Base-by-base conservation (phyloP, 495 filamentous ascomycete genomes). In the Neurospora pannonica region DNA sequence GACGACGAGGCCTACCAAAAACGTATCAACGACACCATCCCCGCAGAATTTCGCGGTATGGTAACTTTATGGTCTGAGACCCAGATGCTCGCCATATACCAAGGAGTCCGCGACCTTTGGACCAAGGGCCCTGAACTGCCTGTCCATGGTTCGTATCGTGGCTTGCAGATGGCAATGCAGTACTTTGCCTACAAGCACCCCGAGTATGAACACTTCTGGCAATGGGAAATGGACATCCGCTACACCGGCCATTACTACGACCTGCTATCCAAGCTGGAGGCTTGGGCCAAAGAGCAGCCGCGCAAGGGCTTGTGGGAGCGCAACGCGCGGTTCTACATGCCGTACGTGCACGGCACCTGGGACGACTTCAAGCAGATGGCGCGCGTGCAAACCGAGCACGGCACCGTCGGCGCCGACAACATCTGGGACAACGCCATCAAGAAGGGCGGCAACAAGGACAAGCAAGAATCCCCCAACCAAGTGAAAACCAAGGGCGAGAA, bases 181-280 rank as follows among this genome's bases (percentile, higher is more conserved):
- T 91, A 92, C 81, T 99, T 97, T 78, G 92, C 95, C 19, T 89
- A 93, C 76, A 88, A 90, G 48, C 96, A 99, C 80, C 92, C 93
- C 0, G 95, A 98, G 79, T 99, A 96, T 79, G 97, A 98, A 73
- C 93, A 91, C 82, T 92, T 95, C 83, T 99, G 96, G 96, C 94
- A 99, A 78, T 98, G 95, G 94, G 96, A 99, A 83, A 97, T 98
- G 92, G 96, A 99, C 79, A 90, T 94, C 42, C 91, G 96, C 4
- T 97, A 97, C 81, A 97, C 92, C 0, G 97, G 96, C n/a, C 95
- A 99, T 82, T 97, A 92, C 87, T 96, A 97, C 81, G 92, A 97
- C 76, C 85, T 98, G 34, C 92, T 98, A 79, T 87, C 90, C 77
- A 90, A 91, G 78, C 83, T 96, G 46, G 85, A 86, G 54, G 82